A percentile compares a stretch with the other conserved stretches of the same genome.
Conservation (phyloP, 805 yeast genomes). For the Saccharomycopsis sp. region DNA sequence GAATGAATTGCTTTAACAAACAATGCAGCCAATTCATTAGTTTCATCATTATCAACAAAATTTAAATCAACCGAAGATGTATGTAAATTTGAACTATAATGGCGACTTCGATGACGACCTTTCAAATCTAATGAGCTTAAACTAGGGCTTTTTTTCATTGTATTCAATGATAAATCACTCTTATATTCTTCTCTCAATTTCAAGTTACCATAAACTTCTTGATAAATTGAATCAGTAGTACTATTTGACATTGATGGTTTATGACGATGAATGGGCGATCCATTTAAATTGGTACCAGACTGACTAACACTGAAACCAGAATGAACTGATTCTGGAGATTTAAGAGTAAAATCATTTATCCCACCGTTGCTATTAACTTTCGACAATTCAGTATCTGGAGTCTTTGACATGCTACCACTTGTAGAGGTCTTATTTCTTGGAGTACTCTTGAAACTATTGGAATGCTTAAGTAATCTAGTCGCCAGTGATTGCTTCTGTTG, state of each 20-base stretch:
- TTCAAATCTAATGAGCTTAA: constrained; percentile 15
- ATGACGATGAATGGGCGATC: neutral
- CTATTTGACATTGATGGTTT: constrained; percentile 12
- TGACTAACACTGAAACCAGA: constrained; percentile 1
- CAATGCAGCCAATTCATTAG: constrained; percentile 36
- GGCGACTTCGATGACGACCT: constrained; percentile 18
- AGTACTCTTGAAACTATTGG: constrained; percentile 6
- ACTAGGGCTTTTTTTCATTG: constrained; percentile 20
- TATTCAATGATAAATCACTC: constrained; percentile 14
- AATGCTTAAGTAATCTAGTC: constrained; percentile 1
- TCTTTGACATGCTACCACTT: neutral
- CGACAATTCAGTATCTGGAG: constrained; percentile 7
- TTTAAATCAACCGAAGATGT: constrained; percentile 3
- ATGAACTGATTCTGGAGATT: constrained; percentile 8
- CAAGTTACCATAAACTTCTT: constrained; percentile 18
- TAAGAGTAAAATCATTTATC: constrained; percentile 1
- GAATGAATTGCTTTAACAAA: constrained; percentile 54
- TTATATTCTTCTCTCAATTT: constrained; percentile 10
- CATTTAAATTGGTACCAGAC: neutral
- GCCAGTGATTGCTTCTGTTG: neutral
- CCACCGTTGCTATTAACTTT: neutral
- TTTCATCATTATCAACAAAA: constrained; percentile 8
- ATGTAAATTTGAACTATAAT: constrained; percentile 17
- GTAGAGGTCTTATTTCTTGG: neutral
- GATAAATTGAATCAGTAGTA: constrained; percentile 19